Evolutionary conservation across 2,329 filamentous ascomycete genomes (phyloP), one percentile per base, ranked within the genome.

Genomic region (Alternaria ethzedia): DNA sequence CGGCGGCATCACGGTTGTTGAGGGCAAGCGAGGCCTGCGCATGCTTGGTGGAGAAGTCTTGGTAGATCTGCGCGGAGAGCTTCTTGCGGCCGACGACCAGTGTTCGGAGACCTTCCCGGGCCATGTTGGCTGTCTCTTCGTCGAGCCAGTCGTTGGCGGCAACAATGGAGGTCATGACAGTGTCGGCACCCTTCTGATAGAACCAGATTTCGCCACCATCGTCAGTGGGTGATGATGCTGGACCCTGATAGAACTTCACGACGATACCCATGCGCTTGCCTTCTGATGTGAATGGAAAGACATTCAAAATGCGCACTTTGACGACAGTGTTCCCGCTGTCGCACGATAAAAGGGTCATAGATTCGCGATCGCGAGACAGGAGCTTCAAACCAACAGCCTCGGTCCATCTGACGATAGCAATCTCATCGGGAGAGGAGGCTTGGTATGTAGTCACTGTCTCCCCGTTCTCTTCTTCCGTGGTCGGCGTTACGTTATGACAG

Each of bases 81-180:
- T 89, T 90, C 79, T 96, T 97, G 50, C 96, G 89, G n/a, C 96
- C 96, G 25, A 99, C 91, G 6, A 99, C 96, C 6, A 99, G 86
- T 1, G 96, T 99, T 61, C 96, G 90, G 54, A 99, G 84, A 43
- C 96, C 96, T 84, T 99, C 96, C 51, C 96, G 90, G 6, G 96
- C 96, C 96, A 99, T 99, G 78, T 99, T 99, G n/a, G 93, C 93
- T 0, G 96, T 98, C 80, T 99, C 96, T 79, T 99, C 96, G 70
- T 99, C 96, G 0, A 99, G 88, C 96, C 96, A 99, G 82, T 99
- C 96, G 75, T 98, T 99, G 17, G 94, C 89, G 8, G 91, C 93
- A 36, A 99, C 96, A 69, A 99, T 98, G 4, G 90, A 87, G n/a
- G 90, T 88, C 96, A 99, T 99, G 67, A 99, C 95, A 0, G 96